These are phyloP conservation scores for Naumovozyma baii DNA, from an alignment of 805 yeast genomes.

Conservation along the genomic window DNA sequence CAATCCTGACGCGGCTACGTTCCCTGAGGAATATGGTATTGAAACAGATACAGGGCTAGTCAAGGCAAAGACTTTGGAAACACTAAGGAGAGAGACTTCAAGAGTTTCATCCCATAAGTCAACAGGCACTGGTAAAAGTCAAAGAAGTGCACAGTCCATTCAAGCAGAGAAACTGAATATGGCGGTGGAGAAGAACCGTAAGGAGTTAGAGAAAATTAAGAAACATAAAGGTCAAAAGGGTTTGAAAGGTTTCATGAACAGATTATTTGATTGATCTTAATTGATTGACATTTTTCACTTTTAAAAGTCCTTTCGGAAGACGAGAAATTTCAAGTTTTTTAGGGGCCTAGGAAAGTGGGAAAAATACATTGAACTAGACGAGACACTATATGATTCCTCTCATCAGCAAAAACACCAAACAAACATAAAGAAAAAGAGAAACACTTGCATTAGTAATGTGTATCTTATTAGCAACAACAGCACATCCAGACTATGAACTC, in stretches of 20 bases:
- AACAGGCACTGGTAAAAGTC: background rate
- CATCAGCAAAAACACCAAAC: background rate
- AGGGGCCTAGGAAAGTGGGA: no score
- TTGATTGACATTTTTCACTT: no score
- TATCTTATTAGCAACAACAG: slow-evolving; percentile 56
- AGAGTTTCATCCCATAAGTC: slow-evolving; percentile 6
- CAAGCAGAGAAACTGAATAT: slow-evolving; percentile 18
- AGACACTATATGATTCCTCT: no score
- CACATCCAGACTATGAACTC: slow-evolving; percentile 66
- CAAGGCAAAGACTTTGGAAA: slow-evolving; percentile 44
- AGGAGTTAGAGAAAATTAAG: slow-evolving; percentile 20
- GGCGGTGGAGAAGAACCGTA: slow-evolving; percentile 28
- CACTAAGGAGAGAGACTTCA: slow-evolving; percentile 38
- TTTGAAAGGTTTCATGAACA: slow-evolving; percentile 18
- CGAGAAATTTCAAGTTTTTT: no score
- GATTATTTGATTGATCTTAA: slow-evolving; percentile 12
- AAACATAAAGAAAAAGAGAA: background rate
- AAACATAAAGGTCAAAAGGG: slow-evolving; percentile 16
- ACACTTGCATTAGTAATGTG: slow-evolving; percentile 66
- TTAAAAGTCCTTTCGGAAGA: no score
- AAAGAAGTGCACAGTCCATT: slow-evolving; percentile 2
- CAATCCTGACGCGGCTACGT: slow-evolving; percentile 27
- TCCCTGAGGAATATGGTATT: slow-evolving; percentile 59
- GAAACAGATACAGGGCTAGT: slow-evolving; percentile 63
- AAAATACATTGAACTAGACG: no score